Evolutionary conservation across 176 grass and related monocot species (phyloP), one percentile per base, ranked within the genome.

Genomic region (Luzula sylvatica): DNA sequence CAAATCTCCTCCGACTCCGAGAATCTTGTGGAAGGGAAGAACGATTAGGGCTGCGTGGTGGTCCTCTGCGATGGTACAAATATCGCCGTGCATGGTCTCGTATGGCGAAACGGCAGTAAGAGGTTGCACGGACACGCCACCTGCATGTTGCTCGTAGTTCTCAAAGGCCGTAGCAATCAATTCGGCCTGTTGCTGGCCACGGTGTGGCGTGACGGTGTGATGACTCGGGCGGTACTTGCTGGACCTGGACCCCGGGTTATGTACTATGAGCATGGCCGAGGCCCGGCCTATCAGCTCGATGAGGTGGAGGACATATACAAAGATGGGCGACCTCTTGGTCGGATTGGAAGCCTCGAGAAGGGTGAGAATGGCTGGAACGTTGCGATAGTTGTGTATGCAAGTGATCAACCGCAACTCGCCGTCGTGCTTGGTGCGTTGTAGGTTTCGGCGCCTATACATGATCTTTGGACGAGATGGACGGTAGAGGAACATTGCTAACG

Each of bases 1-100:
- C n/a, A 78, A 45, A 16, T 57, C 67, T 24, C 75, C 75, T 26
- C 56, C 56, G 17, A 78, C 43, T 20, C 58, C 69, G 19, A 46
- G 11, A n/a, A 20, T n/a, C 67, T 56, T 71, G 75, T 78, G 75
- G 58, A 78, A 78, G 15, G 75, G 75, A 35, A 78, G 43, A 23
- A 78, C 8, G 49, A 78, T 52, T 26, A 78, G 57, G 14, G 75
- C 42, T 18, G 43, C 67, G 12, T 52, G 67, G 20, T 51, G 50
- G 4, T 58, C 67, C 67, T 65, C 75, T 2, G 75, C 75, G 51
- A 78, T 56, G 30, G 22, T 56, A 41, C 51, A 65, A 55, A 78
- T 29, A 16, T 78, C 67, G 3, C 71, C 58, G 15, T 65, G 51
- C 75, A 78, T 66, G 51, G 56, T 50, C 1, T 20, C n/a, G 28